phyloP scores from a whole-genome alignment of 129 eudicot genomes.

The Scalesia atractyloides region DNA sequence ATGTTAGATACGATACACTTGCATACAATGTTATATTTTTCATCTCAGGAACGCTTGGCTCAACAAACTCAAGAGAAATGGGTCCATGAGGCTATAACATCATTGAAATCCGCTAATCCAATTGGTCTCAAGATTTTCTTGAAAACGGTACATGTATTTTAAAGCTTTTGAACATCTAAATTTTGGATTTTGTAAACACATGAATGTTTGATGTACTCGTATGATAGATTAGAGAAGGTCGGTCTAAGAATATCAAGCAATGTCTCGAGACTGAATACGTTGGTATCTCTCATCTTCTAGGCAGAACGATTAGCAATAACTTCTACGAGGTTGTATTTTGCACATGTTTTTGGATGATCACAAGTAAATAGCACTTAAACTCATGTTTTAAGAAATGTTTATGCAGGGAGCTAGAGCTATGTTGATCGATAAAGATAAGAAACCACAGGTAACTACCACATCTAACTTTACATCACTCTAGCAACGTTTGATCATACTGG shows the following conservation, averaged over 20 bases:
- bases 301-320: conserved; percentile 23
- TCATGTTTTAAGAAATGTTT: background rate
- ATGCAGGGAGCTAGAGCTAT: conserved; percentile 45
- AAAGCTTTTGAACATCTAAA: background rate
- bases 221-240: conserved; percentile 36
- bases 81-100: conserved; percentile 33
- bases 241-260: conserved; percentile 26
- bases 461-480: conserved; percentile 10
- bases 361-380: background rate
- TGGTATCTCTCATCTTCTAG: conserved; percentile 23
- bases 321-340: conserved; percentile 24
- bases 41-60: conserved; percentile 30
- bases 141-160: conserved; percentile 28
- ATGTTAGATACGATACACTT: background rate
- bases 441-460: conserved; percentile 33
- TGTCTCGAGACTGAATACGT: conserved; percentile 33
- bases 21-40: background rate
- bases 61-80: conserved; percentile 28
- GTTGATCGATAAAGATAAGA: conserved; percentile 44
- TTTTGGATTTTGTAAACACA: background rate
- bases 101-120: conserved; percentile 44
- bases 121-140: conserved; percentile 41
- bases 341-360: background rate
- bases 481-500: background rate
- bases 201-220: background rate